phyloP scores from a whole-genome alignment of 441 rosid species.

The Corymbia calophylla region DNA sequence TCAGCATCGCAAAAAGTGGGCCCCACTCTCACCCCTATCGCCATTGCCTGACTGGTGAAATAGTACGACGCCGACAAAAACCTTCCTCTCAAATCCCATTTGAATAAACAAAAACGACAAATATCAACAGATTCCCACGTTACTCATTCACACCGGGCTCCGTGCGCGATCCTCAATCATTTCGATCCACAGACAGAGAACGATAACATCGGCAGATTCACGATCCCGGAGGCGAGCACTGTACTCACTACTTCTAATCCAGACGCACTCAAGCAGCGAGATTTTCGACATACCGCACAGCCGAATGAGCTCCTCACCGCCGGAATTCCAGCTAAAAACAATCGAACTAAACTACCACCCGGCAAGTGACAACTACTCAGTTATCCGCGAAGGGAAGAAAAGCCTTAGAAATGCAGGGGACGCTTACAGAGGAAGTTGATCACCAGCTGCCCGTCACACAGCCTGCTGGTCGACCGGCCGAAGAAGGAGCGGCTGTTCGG shows the following conservation, averaged over 20 bases:
- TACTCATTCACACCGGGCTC: background rate
- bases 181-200: background rate
- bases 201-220: background rate
- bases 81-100: background rate
- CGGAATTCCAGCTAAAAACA: background rate
- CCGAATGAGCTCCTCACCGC: background rate
- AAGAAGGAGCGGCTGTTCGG: conserved; percentile 74
- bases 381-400: background rate
- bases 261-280: background rate
- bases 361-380: background rate
- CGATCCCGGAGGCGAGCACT: background rate
- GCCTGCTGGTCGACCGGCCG: conserved; percentile 56
- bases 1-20: background rate
- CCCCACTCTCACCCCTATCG: background rate
- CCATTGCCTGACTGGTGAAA: background rate
- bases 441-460: conserved; percentile 72
- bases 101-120: background rate
- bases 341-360: background rate
- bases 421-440: conserved; percentile 77
- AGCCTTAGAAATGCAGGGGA: background rate
- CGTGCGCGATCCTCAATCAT: background rate
- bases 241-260: background rate
- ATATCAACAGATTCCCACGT: background rate
- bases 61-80: background rate
- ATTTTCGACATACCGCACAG: background rate